phyloP scores from a whole-genome alignment of 768 basidiomycete genomes.

The Pisolithus orientalis region DNA sequence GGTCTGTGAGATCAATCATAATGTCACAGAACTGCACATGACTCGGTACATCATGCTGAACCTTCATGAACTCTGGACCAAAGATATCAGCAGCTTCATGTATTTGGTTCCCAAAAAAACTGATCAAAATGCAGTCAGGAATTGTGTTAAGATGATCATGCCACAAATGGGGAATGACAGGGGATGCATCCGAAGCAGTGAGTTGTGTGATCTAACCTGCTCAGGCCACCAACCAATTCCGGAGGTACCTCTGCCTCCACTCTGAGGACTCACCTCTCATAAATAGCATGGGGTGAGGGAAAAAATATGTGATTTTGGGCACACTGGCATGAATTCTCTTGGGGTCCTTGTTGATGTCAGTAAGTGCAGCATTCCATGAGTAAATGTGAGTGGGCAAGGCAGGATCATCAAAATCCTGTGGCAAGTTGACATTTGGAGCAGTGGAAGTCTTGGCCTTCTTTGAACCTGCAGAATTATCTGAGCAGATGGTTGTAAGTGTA shows the following conservation, averaged over 20 bases:
- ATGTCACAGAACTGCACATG: background rate
- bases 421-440: background rate
- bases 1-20: background rate
- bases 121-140: background rate
- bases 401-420: background rate
- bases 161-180: background rate
- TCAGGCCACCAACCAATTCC: background rate
- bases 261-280: background rate
- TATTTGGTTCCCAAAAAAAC: background rate
- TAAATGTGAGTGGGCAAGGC: background rate
- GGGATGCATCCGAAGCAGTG: background rate
- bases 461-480: no score
- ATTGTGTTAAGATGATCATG: background rate
- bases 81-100: background rate
- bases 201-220: background rate
- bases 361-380: background rate
- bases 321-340: background rate
- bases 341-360: background rate
- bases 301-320: no score
- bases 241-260: background rate
- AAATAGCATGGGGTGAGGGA: no score
- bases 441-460: no score
- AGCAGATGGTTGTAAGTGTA: no score
- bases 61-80: background rate
- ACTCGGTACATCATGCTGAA: background rate